phyloP scores from a whole-genome alignment of 2,329 filamentous ascomycete species.

The Fusarium caatingaense region DNA sequence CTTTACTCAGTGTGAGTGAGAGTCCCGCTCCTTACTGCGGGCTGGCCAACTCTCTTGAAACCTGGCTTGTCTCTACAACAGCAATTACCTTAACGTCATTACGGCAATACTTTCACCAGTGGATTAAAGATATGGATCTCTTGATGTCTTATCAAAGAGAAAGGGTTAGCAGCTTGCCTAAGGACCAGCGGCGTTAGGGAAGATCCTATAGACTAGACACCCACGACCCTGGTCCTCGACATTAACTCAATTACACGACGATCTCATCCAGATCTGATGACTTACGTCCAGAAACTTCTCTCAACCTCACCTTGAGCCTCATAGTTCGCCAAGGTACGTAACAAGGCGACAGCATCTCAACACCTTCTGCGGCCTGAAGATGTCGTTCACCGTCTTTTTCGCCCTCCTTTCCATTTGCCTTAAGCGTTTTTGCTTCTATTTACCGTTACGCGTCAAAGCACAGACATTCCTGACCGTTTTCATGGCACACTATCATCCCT shows the following conservation, averaged over 20 bases:
- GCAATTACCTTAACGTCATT: too few relatives aligned
- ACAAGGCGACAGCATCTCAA: neutral
- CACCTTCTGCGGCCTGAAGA: neutral
- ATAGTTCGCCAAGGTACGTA: neutral
- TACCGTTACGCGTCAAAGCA: neutral
- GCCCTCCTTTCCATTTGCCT: too few relatives aligned
- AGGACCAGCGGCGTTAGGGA: neutral
- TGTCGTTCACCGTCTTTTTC: neutral
- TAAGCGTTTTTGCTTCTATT: neutral
- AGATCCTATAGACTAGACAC: neutral
- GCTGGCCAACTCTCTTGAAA: neutral
- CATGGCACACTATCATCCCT: neutral
- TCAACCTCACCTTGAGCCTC: neutral
- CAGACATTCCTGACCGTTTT: neutral
- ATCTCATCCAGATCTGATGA: neutral
- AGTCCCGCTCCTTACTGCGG: neutral
- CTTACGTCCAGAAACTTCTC: too few relatives aligned
- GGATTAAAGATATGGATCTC: neutral
- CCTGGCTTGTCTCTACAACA: neutral
- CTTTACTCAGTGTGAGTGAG: neutral
- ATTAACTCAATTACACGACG: neutral
- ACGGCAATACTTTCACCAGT: too few relatives aligned
- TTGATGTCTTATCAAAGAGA: fast-evolving
- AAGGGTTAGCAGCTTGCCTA: neutral
- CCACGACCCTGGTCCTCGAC: neutral